Evolutionary conservation across 1,139 yeast genomes (phyloP).

Genomic region (Kodamaea derodonti): DNA sequence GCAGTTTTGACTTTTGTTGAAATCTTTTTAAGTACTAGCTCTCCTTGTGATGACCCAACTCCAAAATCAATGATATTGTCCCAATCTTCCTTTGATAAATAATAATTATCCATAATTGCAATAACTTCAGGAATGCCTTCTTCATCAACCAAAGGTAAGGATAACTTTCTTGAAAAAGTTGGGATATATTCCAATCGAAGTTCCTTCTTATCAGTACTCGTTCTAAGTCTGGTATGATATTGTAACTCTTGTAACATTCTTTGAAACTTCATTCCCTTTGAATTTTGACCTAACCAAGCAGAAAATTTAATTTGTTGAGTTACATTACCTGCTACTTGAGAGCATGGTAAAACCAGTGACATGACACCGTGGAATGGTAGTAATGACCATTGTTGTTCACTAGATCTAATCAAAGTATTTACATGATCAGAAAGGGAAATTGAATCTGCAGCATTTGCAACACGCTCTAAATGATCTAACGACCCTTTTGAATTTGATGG

Average conservation of each 20-base stretch:
- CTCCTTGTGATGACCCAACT: constrained; percentile 55
- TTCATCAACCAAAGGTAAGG: constrained; percentile 54
- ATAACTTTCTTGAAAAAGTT: constrained; percentile 50
- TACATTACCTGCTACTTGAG: constrained; percentile 69
- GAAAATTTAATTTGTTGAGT: constrained; percentile 75
- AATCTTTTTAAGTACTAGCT: constrained; percentile 51
- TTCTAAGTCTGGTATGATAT: constrained; percentile 77
- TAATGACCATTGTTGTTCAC: constrained; percentile 94
- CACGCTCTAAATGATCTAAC: constrained; percentile 53
- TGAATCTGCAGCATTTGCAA: constrained; percentile 79
- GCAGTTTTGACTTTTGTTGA: constrained; percentile 76
- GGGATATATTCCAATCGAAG: constrained; percentile 79
- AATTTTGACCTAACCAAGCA: constrained; percentile 86
- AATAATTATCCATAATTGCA: constrained; percentile 74
- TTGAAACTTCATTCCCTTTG: constrained; percentile 74
- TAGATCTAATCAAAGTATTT: constrained; percentile 76
- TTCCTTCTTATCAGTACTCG: constrained; percentile 73
- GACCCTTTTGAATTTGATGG: constrained; percentile 43
- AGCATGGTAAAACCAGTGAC: constrained; percentile 82
- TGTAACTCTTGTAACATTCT: constrained; percentile 84
- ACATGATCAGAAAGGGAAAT: constrained; percentile 80
- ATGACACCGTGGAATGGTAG: constrained; percentile 89
- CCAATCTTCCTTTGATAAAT: constrained; percentile 87
- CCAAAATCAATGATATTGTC: constrained; percentile 80
- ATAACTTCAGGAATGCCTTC: constrained; percentile 66